A percentile compares a stretch with the other conserved stretches of the same genome.
These are phyloP conservation scores for Kalanchoe fedtschenkoi DNA, from an alignment of 164 flowering plant genomes.

Conservation along the genomic window DNA sequence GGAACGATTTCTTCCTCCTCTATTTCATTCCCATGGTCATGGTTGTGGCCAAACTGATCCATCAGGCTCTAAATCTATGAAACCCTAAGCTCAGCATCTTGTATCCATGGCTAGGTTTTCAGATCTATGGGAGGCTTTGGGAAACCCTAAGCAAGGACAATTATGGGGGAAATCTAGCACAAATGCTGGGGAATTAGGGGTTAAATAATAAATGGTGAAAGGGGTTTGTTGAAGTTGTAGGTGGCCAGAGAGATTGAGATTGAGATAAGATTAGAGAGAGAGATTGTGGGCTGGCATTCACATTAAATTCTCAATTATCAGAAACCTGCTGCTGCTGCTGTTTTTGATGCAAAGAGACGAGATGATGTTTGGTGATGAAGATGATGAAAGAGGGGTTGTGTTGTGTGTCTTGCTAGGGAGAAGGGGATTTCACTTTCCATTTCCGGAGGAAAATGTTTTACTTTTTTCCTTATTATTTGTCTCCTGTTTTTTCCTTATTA, in stretches of 20 bases:
- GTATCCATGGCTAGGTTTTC: background rate
- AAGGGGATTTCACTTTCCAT: conserved; percentile 1
- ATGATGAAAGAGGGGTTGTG: background rate
- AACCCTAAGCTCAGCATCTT: too few species aligned
- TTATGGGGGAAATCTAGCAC: background rate
- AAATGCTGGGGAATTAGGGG: conserved; percentile 5
- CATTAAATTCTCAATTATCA: conserved; percentile 3
- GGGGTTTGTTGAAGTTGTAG: background rate
- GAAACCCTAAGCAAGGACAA: conserved; percentile 4
- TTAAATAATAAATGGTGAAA: conserved; percentile 6
- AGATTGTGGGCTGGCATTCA: conserved; percentile 5
- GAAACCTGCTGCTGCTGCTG: conserved; percentile 1
- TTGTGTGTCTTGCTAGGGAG: conserved; percentile 2
- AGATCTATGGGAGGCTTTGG: background rate
- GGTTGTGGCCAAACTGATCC: background rate
- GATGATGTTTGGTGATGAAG: conserved; percentile 3
- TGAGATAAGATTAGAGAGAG: conserved; percentile 5
- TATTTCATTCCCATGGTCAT: background rate
- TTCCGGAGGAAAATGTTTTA: conserved; percentile 4
- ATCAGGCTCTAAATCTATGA: too few species aligned
- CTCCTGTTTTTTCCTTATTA: background rate
- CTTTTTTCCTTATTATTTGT: background rate
- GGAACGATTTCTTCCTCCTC: background rate
- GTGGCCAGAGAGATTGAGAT: conserved; percentile 1
- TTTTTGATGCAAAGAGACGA: conserved; percentile 1